Evolutionary conservation across 371 early-diverging fungal genomes (phyloP).

Genomic region (Entomophthora muscae): DNA sequence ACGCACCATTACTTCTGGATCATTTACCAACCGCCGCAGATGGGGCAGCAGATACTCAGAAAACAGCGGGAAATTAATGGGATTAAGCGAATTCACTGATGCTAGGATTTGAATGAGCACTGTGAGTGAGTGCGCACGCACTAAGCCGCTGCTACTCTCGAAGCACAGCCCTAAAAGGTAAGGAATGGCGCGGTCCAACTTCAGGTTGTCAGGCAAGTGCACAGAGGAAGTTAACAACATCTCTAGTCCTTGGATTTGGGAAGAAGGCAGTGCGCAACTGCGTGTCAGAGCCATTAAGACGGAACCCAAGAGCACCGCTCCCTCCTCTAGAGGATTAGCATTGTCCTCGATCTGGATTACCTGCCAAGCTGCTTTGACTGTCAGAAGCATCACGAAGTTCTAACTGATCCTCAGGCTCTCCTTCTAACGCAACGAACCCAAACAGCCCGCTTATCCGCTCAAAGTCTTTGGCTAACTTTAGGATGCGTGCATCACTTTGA

Average conservation of each 20-base stretch:
- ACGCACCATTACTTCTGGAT: conserved; percentile 59
- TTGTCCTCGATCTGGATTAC: background rate
- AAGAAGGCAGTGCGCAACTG: conserved; percentile 49
- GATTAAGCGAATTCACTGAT: conserved; percentile 52
- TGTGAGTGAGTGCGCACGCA: background rate
- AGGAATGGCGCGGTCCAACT: conserved; percentile 68
- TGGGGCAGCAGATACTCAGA: conserved; percentile 75
- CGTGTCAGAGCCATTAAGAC: conserved; percentile 50
- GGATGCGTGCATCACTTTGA: conserved; percentile 3
- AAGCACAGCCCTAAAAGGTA: conserved; percentile 49
- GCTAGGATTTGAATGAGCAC: conserved; percentile 26
- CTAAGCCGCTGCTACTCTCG: conserved; percentile 32
- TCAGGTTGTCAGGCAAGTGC: conserved; percentile 49
- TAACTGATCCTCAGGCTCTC: background rate
- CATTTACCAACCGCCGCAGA: conserved; percentile 41
- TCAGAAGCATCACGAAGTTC: background rate
- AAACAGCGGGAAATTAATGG: conserved; percentile 70
- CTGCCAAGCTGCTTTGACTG: background rate
- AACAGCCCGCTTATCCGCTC: background rate
- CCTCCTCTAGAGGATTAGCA: conserved; percentile 23
- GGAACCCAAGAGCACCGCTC: conserved; percentile 35
- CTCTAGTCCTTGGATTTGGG: conserved; percentile 56
- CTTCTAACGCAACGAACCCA: background rate
- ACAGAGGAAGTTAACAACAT: conserved; percentile 46
- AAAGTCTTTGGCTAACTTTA: conserved; percentile 7